These are phyloP conservation scores for Chlorophyllum brunneum DNA, from an alignment of 768 basidiomycete genomes.

Conservation along the genomic window DNA sequence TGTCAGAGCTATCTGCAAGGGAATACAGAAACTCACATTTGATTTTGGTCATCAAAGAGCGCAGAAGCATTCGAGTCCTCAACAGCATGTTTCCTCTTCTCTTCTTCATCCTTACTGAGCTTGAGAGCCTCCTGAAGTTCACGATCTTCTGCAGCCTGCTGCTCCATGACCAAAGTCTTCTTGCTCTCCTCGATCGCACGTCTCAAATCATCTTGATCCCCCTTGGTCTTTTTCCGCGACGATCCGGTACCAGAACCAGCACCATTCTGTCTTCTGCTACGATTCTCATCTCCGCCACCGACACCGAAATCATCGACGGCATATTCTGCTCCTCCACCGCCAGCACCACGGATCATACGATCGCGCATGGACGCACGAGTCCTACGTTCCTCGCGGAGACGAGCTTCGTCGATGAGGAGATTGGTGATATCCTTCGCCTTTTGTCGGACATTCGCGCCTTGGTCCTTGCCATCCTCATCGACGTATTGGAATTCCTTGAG, in stretches of 20 bases:
- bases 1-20: constrained; percentile 11
- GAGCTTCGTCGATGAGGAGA: constrained; percentile 79
- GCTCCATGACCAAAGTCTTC: constrained; percentile 65
- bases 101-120: constrained; percentile 90
- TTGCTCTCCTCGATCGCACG: constrained; percentile 91
- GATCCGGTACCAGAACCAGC: constrained; percentile 4
- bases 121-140: constrained; percentile 81
- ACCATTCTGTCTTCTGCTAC: constrained; percentile 25
- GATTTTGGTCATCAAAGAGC: constrained; percentile 85
- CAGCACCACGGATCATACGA: constrained; percentile 75
- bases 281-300: constrained; percentile 42
- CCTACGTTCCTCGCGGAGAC: constrained; percentile 82
- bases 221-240: constrained; percentile 29
- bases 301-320: constrained; percentile 20
- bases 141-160: constrained; percentile 69
- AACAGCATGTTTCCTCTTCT: constrained; percentile 60
- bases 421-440: constrained; percentile 99
- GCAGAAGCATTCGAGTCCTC: constrained; percentile 70
- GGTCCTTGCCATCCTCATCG: constrained; percentile 94
- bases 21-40: constrained; percentile 47
- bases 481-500: constrained; percentile 97
- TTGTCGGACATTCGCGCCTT: constrained; percentile 96
- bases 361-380: constrained; percentile 90
- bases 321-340: constrained; percentile 31
- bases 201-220: constrained; percentile 80